These are phyloP conservation scores for Kwoniella botswanensis DNA, from an alignment of 768 basidiomycete genomes.

Conservation along the genomic window DNA sequence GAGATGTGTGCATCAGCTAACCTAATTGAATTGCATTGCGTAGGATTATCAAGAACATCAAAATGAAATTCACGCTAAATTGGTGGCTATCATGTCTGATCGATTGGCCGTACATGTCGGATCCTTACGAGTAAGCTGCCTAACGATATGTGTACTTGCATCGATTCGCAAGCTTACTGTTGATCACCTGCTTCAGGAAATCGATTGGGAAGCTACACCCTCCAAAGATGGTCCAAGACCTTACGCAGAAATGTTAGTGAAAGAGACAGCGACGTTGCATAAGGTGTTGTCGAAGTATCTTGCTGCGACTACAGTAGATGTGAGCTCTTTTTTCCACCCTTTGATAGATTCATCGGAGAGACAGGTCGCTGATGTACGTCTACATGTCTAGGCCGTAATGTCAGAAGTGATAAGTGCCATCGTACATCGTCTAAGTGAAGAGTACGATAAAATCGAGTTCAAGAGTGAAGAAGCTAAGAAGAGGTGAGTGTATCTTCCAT, in stretches of 20 bases:
- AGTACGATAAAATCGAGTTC: slow-evolving; percentile 80
- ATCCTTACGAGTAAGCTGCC: slow-evolving; percentile 69
- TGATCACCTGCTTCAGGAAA: slow-evolving; percentile 61
- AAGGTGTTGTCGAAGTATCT: slow-evolving; percentile 94
- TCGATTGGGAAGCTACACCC: slow-evolving; percentile 71
- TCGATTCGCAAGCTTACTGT: not conserved
- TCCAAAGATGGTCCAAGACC: slow-evolving; percentile 52
- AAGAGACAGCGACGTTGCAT: slow-evolving; percentile 93
- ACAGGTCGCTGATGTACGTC: too few species aligned
- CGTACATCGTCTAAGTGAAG: slow-evolving; percentile 85
- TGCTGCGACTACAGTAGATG: slow-evolving; percentile 77
- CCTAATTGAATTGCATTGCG: not conserved
- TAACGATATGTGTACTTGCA: too few species aligned
- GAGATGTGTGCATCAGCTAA: slow-evolving; percentile 15
- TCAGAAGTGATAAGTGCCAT: slow-evolving; percentile 91
- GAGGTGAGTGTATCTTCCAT: slow-evolving; percentile 64
- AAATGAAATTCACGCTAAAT: slow-evolving; percentile 96
- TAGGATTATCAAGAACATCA: slow-evolving; percentile 99
- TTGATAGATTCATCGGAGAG: too few species aligned
- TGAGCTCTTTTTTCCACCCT: slow-evolving; percentile 57
- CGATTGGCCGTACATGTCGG: slow-evolving; percentile 83
- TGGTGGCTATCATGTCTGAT: slow-evolving; percentile 98
- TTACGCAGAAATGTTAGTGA: slow-evolving; percentile 90
- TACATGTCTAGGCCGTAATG: slow-evolving; percentile 76
- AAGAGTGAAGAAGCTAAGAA: slow-evolving; percentile 82